Evolutionary conservation across 768 basidiomycete species (phyloP), one percentile per base, ranked within the genome.

Genomic region (Chiua virens): DNA sequence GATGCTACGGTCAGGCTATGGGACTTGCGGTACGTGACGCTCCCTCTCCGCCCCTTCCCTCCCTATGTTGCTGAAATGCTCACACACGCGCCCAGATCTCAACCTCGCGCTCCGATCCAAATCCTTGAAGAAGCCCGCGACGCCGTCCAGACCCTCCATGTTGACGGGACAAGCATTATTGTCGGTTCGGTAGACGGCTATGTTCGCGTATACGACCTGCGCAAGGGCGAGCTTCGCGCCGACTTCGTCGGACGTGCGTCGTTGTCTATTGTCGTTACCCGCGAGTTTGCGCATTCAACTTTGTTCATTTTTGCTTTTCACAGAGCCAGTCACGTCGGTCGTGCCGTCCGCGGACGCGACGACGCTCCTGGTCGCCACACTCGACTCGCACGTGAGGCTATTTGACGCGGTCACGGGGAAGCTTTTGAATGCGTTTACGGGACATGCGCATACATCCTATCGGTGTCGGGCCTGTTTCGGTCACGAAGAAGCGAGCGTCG

Each of bases 201-300:
- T 64, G 84, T 96, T 39, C 83, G 97, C 18, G 92, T 91, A 9
- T 98, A 98, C 70, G 97, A 99, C 69, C 77, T 99, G 28, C 87
- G 97, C 46, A 92, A 88, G 75, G 97, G 97, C 21, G 85, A 96
- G 66, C 72, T 98, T 25, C 82, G 87, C 8, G 80, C 89, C 39
- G 97, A 99, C 68, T 93, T 84, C 63, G 80, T 98, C 57, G 96
- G 96, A 8, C 82, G 93, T 95, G 67, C 61, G 91, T 81, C 14
- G 3, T 21, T 10, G 0, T 23, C n/a, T 11, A 30, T 30, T 14
- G 13, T 14, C 5, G 30, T 35, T 32, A 32, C 20, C 8, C 41
- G 14, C 32, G 11, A 37, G 17, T 47, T 10, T 42, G 34, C 7
- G 7, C 15, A 34, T 34, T 34, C 34, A 34, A 30, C 10, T 30